phyloP scores from a whole-genome alignment of 352 stramenopile genomes.

The Globisporangium cystogenes region DNA sequence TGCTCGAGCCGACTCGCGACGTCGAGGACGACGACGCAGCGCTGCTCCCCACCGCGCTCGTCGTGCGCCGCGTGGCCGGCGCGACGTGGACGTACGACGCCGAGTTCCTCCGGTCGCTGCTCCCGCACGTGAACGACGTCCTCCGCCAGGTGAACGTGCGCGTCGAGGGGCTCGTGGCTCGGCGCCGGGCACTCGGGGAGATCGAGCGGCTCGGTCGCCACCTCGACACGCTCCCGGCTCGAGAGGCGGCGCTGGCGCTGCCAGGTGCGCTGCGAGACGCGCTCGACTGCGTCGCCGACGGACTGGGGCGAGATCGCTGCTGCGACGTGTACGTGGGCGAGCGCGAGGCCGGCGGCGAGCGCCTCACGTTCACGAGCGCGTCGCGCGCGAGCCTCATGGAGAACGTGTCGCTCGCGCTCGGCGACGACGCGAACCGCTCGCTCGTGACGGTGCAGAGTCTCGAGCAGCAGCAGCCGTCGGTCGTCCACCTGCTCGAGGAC shows the following conservation, averaged over 20 bases:
- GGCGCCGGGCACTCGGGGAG: slow-evolving; percentile 20
- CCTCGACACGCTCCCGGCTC: slow-evolving; percentile 8
- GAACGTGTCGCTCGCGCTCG: slow-evolving; percentile 26
- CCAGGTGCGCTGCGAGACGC: slow-evolving; percentile 17
- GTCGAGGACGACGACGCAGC: slow-evolving; percentile 19
- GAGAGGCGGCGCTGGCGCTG: slow-evolving; percentile 14
- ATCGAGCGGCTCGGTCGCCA: slow-evolving; percentile 15
- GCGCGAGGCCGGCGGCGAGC: slow-evolving; percentile 15
- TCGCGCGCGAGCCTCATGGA: slow-evolving; percentile 48
- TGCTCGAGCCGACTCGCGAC: slow-evolving; percentile 20
- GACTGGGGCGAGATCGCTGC: slow-evolving; percentile 16
- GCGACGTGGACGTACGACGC: slow-evolving; percentile 54
- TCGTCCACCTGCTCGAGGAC: slow-evolving; percentile 30
- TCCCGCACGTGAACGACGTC: slow-evolving; percentile 38
- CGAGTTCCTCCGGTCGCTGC: slow-evolving; percentile 39
- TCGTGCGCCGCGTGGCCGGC: slow-evolving; percentile 39
- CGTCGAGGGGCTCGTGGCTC: slow-evolving; percentile 36
- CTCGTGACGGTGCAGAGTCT: slow-evolving; percentile 44
- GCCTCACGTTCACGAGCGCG: slow-evolving; percentile 11
- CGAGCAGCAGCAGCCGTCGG: slow-evolving; percentile 19
- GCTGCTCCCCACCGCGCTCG: slow-evolving; percentile 22
- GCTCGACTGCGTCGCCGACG: slow-evolving; percentile 24
- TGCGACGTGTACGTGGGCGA: slow-evolving; percentile 57
- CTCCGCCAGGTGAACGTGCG: slow-evolving; percentile 39
- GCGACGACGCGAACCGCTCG: slow-evolving; percentile 18